Base-by-base conservation (phyloP, 139 green algal genomes). In the Deuterostichococcus epilithicus region DNA sequence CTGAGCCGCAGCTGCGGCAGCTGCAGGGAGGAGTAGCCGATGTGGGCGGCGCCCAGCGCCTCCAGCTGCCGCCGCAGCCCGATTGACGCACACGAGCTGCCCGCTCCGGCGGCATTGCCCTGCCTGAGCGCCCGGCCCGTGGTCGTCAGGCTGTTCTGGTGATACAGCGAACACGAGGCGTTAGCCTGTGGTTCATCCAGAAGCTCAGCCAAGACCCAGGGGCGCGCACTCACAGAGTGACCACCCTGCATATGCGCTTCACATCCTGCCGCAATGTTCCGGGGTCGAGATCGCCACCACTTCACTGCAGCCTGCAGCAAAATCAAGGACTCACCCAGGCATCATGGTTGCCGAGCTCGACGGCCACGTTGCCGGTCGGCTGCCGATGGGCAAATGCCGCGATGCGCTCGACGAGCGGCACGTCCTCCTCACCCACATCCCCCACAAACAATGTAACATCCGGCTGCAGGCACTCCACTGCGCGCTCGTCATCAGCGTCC, bases 261-360 rank as follows among this genome's bases (percentile, higher is more conserved):
- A n/a, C n/a, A n/a, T n/a, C n/a, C n/a, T n/a, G n/a, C n/a, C n/a
- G n/a, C n/a, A n/a, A 60, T 60, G 13, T 18, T 18, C 18, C 15
- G 45, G 45, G 18, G 45, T 60, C 15, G 45, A 26, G 45, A 13
- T 18, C 13, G 45, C 45, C 45, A 18, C 15, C 13, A 13, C 13
- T 13, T 18, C 45, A 60, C 15, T 13, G 15, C 18, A 60, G 45
- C 45, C 13, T 13, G 45, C 45, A 60, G 45, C 15, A 26, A 60
- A 13, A 26, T 13, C 45, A 60, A 6, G 0, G 5, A n/a, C 76
- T 37, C 73, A 85, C 13, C 88, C 87, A 91, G 0, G 85, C 87
- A 58, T 92, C 85, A 70, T 91, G 88, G 80, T 92, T 93, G 32
- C 88, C 88, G 36, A 93, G 73, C 3, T 90, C 86, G 36, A 91